phyloP scores from a whole-genome alignment of 345 rosid species.

The Raphanus sativus region DNA sequence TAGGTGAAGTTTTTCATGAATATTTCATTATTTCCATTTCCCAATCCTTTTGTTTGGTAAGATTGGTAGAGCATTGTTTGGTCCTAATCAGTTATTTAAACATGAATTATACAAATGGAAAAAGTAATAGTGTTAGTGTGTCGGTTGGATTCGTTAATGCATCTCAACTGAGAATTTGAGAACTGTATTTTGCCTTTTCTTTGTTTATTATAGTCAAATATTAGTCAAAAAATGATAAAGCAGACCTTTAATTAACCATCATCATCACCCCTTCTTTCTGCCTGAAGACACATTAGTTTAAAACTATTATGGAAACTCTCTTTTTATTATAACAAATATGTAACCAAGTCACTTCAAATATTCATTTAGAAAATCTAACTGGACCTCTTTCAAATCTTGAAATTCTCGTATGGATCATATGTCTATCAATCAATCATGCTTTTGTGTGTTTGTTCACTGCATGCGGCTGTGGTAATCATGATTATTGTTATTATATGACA shows the following conservation, averaged over 20 bases:
- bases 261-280: conserved; percentile 4
- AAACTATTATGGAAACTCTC: background rate
- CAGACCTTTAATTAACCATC: conserved; percentile 2
- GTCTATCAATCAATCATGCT: conserved; percentile 14
- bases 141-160: conserved; percentile 30
- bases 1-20: too few species aligned
- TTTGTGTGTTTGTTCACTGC: conserved; percentile 26
- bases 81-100: background rate
- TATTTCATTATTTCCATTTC: too few species aligned
- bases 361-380: background rate
- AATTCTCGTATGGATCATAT: conserved; percentile 7
- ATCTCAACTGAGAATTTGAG: conserved; percentile 14
- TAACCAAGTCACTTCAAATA: conserved; percentile 13
- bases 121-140: background rate
- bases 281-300: conserved; percentile 4
- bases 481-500: conserved; percentile 3
- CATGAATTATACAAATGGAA: background rate
- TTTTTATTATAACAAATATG: background rate
- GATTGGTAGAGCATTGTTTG: too few species aligned
- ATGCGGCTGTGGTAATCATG: conserved; percentile 25
- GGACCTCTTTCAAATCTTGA: conserved; percentile 10
- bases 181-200: background rate
- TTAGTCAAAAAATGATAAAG: background rate
- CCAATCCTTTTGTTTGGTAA: too few species aligned
- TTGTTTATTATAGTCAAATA: conserved; percentile 10